Conservation (phyloP, 306 rosid species). For the Cicer chorassanicum region DNA sequence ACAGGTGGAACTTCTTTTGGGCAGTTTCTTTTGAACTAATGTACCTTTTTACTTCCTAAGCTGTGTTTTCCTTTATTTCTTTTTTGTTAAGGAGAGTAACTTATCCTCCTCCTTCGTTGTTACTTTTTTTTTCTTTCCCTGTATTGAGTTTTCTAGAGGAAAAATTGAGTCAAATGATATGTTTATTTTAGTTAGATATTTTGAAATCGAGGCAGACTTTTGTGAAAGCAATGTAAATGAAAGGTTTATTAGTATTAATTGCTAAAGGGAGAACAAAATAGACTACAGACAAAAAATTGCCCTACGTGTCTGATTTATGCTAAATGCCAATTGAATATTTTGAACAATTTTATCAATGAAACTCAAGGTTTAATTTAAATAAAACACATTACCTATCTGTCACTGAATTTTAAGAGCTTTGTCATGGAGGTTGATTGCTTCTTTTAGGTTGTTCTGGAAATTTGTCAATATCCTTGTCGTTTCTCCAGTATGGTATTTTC, state of each 20-base stretch:
- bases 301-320: slow-evolving; percentile 22
- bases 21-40: slow-evolving; percentile 24
- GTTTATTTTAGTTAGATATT: slow-evolving; percentile 9
- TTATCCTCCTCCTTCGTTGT: slow-evolving; percentile 10
- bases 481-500: slow-evolving; percentile 9
- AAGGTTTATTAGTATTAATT: slow-evolving; percentile 17
- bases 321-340: slow-evolving; percentile 28
- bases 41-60: slow-evolving; percentile 11
- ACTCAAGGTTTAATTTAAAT: background rate
- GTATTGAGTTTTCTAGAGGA: background rate
- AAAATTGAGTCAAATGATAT: slow-evolving; percentile 10
- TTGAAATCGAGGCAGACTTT: slow-evolving; percentile 8
- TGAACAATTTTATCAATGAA: slow-evolving; percentile 20
- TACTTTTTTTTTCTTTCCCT: background rate
- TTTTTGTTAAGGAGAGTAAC: slow-evolving; percentile 13
- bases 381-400: slow-evolving; percentile 13
- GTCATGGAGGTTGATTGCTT: slow-evolving; percentile 32
- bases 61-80: slow-evolving; percentile 33
- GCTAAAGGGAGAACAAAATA: background rate
- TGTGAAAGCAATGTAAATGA: slow-evolving; percentile 31
- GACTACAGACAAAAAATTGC: background rate
- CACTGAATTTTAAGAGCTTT: slow-evolving; percentile 18
- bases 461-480: slow-evolving; percentile 29
- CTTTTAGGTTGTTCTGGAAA: background rate
- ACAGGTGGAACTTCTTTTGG: slow-evolving; percentile 6